A percentile compares a stretch with the other conserved stretches of the same genome.
phyloP scores from a whole-genome alignment of 2,329 filamentous ascomycete genomes.

The Claviceps cyperi region DNA sequence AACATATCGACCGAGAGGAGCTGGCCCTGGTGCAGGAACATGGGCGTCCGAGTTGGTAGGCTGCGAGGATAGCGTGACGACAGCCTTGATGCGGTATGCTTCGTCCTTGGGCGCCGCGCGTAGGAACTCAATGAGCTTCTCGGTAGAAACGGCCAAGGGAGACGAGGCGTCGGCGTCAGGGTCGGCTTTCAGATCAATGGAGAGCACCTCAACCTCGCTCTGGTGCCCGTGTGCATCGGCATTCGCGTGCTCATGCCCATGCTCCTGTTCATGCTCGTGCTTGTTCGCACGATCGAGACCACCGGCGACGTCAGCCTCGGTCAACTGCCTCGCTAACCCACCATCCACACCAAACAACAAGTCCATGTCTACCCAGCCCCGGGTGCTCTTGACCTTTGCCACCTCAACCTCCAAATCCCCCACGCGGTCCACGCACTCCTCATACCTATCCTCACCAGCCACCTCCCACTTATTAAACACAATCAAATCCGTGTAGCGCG shows the following conservation, averaged over 20 bases:
- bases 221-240: constrained; percentile 29
- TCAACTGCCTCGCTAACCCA: constrained; percentile 49
- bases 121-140: constrained; percentile 54
- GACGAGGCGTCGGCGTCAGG: constrained; percentile 23
- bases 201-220: constrained; percentile 84
- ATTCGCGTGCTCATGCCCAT: constrained; percentile 8
- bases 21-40: constrained; percentile 18
- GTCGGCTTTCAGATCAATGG: constrained; percentile 48
- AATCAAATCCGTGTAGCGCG: constrained; percentile 76
- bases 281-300: neutral
- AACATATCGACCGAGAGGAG: constrained; percentile 50
- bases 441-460: constrained; percentile 58
- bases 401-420: constrained; percentile 69
- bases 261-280: neutral
- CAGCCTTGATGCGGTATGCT: constrained; percentile 84
- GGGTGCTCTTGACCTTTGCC: constrained; percentile 73
- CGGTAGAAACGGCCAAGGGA: constrained; percentile 33
- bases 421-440: constrained; percentile 63
- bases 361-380: constrained; percentile 62
- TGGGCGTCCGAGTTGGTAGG: constrained; percentile 39
- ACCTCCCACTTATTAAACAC: constrained; percentile 89
- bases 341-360: constrained; percentile 81
- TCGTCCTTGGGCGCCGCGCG: constrained; percentile 74
- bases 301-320: constrained; percentile 22
- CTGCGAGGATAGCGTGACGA: constrained; percentile 32